Evolutionary conservation across 257 asterid genomes (phyloP), one percentile per base, ranked within the genome.

Genomic region (Leonotis leonurus): DNA sequence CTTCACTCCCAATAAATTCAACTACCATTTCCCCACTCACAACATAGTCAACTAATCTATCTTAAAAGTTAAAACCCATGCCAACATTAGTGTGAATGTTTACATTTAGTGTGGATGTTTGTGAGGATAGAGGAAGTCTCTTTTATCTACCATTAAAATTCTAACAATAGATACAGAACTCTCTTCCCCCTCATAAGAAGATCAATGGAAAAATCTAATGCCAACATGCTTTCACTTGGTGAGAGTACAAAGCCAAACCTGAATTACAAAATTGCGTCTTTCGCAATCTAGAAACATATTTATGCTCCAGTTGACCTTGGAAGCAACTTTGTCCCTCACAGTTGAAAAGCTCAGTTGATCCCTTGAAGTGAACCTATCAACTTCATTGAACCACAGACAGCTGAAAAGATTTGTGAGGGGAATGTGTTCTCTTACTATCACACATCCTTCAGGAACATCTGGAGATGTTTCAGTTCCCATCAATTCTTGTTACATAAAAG

Each of bases 381-480:
- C 97, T 81, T 93, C 97, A 63, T 85, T 93, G 80, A 93, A 93
- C 99, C 99, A 89, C 16, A 93, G 79, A 67, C 99, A 89, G 76
- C 92, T 76, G 71, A 93, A 90, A 50, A 93, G 95, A 80, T 93
- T 87, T 44, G 99, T 83, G 62, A 93, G 82, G 46, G 97, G 85
- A 58, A 70, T 78, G 77, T 93, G 99, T 56, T 89, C 99, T 70
- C 93, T 84, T 61, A 93, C 76, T 61, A 93, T 81, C 13, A 85
- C 96, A 60, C 97, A 93, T 55, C 96, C 99, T 82, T 93, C 96
- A 6, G 99, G 99, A 67, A 93, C 99, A 93, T 93, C 99, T 89
- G 99, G 81, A 76, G 58, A 67, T 46, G 72, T 44, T 61, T 16
- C 59, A 48, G 57, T 21, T 65, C 60, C 44, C n/a, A 10, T 65